Percentiles rank a stretch among this genome's conserved stretches.
Evolutionary conservation across 2,329 filamentous ascomycete species (phyloP).

Genomic region (Bertia moriformis): DNA sequence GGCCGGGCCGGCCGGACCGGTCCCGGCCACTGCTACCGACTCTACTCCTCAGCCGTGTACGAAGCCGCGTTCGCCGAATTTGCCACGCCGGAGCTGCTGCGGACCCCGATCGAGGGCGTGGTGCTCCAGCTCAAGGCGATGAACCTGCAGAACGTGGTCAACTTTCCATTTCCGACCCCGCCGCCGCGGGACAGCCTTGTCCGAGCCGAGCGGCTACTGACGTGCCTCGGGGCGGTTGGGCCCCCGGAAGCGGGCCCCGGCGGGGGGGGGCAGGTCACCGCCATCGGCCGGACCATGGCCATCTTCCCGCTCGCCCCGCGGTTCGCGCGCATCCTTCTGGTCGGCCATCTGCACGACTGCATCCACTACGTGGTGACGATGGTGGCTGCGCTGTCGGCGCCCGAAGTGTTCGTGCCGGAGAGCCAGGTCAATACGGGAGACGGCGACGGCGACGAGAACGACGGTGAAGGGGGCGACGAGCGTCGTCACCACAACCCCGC

Average conservation of each 20-base stretch:
- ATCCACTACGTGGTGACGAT: conserved; percentile 75
- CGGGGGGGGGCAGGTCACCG: conserved; percentile 71
- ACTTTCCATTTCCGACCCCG: conserved; percentile 90
- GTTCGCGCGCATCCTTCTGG: conserved; percentile 80
- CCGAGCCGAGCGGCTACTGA: conserved; percentile 73
- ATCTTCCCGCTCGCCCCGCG: conserved; percentile 81
- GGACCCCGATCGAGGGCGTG: conserved; percentile 83
- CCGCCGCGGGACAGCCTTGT: conserved; percentile 63
- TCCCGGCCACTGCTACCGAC: conserved; percentile 83
- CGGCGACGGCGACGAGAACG: conserved; percentile 19
- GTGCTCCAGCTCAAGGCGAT: conserved; percentile 90
- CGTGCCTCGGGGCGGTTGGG: conserved; percentile 70
- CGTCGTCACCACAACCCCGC: conserved; percentile 56
- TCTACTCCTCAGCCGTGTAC: conserved; percentile 90
- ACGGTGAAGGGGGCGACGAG: conserved; percentile 35
- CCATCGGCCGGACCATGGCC: conserved; percentile 67
- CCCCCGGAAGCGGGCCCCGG: too few species aligned
- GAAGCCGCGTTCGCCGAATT: conserved; percentile 79
- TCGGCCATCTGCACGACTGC: conserved; percentile 71
- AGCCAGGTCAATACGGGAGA: conserved; percentile 47
- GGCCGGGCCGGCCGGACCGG: conserved; percentile 92
- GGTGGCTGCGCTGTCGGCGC: conserved; percentile 75
- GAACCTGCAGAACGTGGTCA: conserved; percentile 76
- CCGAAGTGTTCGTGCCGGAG: conserved; percentile 75
- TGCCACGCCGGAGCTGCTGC: conserved; percentile 72